Conservation (phyloP, 2,329 filamentous ascomycete species). For the Didymella lethalis region DNA sequence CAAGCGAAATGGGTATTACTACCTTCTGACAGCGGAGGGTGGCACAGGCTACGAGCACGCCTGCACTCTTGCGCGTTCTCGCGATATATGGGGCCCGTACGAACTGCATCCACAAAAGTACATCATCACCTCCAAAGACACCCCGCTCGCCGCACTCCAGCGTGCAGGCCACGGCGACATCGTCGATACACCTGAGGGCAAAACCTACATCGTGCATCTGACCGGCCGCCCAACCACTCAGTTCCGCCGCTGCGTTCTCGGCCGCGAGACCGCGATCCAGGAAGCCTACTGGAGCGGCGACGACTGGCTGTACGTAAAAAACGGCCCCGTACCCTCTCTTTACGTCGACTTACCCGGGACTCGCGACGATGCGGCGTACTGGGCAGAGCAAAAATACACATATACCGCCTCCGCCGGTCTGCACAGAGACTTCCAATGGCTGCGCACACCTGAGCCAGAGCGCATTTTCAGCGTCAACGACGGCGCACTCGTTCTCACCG, state of each 20-base stretch:
- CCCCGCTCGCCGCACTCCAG: conserved; percentile 44
- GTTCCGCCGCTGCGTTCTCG: conserved; percentile 45
- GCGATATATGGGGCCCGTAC: conserved; percentile 53
- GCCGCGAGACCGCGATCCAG: conserved; percentile 58
- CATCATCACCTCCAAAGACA: conserved; percentile 53
- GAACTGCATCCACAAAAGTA: conserved; percentile 52
- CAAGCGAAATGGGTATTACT: conserved; percentile 48
- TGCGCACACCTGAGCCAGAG: conserved; percentile 61
- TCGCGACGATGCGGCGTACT: conserved; percentile 41
- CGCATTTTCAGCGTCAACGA: conserved; percentile 58
- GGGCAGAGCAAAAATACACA: conserved; percentile 57
- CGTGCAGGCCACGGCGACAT: conserved; percentile 50
- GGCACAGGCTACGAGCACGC: conserved; percentile 54
- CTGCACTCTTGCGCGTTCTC: conserved; percentile 51
- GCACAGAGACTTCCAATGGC: conserved; percentile 65
- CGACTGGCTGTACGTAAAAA: conserved; percentile 69
- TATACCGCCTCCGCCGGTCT: conserved; percentile 57
- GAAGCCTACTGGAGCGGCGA: conserved; percentile 67
- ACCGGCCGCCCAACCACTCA: conserved; percentile 47
- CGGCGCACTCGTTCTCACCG: conserved; percentile 61
- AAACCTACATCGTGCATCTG: conserved; percentile 47
- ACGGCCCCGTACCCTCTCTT: conserved; percentile 59
- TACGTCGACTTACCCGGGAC: conserved; percentile 41
- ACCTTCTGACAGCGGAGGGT: conserved; percentile 49
- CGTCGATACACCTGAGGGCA: conserved; percentile 46